Evolutionary conservation across 106 monocot genomes (phyloP).

Genomic region (Allium fistulosum): DNA sequence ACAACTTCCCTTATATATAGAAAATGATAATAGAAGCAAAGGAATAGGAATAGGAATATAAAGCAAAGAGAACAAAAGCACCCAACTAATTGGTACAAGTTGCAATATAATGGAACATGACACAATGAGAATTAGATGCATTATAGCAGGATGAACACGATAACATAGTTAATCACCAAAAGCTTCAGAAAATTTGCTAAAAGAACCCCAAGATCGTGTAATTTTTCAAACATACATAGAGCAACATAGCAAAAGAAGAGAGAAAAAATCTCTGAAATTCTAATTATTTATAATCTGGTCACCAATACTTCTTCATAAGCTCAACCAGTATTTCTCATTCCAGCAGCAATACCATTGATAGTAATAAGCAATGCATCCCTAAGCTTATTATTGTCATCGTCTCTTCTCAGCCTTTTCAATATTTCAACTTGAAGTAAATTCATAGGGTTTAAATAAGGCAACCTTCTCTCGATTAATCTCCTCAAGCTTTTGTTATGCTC

Average conservation of each 20-base stretch:
- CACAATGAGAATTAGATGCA: neutral
- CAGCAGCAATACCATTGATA: constrained; percentile 87
- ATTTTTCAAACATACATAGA: neutral
- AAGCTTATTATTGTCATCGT: constrained; percentile 58
- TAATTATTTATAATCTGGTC: neutral
- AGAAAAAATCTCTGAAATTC: neutral
- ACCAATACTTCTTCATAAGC: neutral
- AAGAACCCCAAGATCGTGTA: neutral
- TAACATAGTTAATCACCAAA: too few relatives aligned
- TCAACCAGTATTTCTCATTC: constrained; percentile 93
- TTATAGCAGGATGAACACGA: too few relatives aligned
- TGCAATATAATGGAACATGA: neutral
- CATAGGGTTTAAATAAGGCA: constrained; percentile 74
- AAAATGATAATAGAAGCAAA: too few relatives aligned
- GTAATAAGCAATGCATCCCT: constrained; percentile 81
- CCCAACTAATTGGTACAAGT: neutral
- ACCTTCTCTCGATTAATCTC: constrained; percentile 75
- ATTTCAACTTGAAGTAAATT: constrained; percentile 93
- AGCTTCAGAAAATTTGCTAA: too few relatives aligned
- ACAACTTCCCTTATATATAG: too few relatives aligned
- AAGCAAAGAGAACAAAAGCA: neutral
- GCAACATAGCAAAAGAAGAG: neutral
- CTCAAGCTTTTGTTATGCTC: constrained; percentile 56
- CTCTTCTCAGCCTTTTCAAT: constrained; percentile 52
- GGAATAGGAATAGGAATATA: neutral